Evolutionary conservation across 805 yeast genomes (phyloP).

Genomic region (Saccharomyces cerevisiae): DNA sequence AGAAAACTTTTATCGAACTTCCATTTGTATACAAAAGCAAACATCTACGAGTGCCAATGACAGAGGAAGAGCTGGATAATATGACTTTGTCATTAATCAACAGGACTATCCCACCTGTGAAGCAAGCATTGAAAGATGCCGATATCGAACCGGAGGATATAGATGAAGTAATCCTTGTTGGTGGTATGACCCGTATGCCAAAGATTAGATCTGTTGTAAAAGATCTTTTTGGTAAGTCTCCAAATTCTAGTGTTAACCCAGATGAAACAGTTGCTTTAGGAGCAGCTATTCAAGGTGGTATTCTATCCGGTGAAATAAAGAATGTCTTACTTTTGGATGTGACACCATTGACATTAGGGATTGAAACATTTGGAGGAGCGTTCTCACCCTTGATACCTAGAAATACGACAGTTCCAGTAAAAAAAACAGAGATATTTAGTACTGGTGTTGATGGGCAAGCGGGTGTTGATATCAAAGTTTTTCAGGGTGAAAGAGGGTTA

Average conservation of each 20-base stretch:
- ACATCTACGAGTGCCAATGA: conserved; percentile 50
- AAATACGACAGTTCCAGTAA: conserved; percentile 70
- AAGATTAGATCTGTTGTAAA: conserved; percentile 58
- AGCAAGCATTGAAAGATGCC: conserved; percentile 68
- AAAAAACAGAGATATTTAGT: conserved; percentile 64
- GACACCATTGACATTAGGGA: conserved; percentile 74
- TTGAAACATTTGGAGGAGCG: conserved; percentile 79
- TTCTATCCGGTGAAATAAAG: conserved; percentile 72
- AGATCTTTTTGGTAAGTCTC: conserved; percentile 50
- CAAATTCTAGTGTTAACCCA: conserved; percentile 73
- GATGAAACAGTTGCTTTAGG: conserved; percentile 90
- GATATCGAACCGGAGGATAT: conserved; percentile 55
- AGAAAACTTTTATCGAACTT: conserved; percentile 51
- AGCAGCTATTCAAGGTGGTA: conserved; percentile 87
- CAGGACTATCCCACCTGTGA: conserved; percentile 64
- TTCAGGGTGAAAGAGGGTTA: conserved; percentile 73
- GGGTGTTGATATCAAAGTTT: conserved; percentile 71
- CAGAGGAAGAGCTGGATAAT: conserved; percentile 60
- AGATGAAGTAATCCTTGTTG: conserved; percentile 70
- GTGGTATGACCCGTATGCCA: conserved; percentile 91
- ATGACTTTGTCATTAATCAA: conserved; percentile 60
- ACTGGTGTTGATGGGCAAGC: conserved; percentile 83
- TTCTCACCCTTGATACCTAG: conserved; percentile 73
- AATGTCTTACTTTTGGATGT: conserved; percentile 74
- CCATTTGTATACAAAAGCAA: conserved; percentile 61